These are phyloP conservation scores for Acacia melanoxylon DNA, from an alignment of 306 rosid species.

Conservation along the genomic window DNA sequence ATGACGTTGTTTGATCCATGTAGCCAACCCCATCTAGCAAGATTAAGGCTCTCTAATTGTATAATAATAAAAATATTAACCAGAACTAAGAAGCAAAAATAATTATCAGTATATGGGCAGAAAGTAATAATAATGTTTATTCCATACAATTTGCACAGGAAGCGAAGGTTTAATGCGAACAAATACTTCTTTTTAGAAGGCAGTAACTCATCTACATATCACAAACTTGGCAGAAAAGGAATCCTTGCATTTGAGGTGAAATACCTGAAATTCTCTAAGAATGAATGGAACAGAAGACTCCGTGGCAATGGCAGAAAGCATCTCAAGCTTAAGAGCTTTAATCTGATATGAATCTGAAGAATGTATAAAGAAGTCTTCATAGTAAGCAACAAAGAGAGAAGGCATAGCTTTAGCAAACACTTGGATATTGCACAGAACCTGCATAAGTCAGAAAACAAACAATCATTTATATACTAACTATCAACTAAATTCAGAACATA, in stretches of 20 bases:
- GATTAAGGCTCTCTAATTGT: too few species aligned
- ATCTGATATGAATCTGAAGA: slow-evolving; percentile 87
- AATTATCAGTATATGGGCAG: not conserved
- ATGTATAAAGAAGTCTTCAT: slow-evolving; percentile 76
- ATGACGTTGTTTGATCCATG: too few species aligned
- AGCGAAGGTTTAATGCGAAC: slow-evolving; percentile 5
- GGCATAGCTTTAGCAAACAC: slow-evolving; percentile 96
- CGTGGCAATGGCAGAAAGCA: slow-evolving; percentile 70
- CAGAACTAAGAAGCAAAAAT: slow-evolving; percentile 11
- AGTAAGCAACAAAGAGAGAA: slow-evolving; percentile 75
- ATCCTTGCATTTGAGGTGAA: slow-evolving; percentile 13
- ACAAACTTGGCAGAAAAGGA: slow-evolving; percentile 3
- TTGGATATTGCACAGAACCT: slow-evolving; percentile 91
- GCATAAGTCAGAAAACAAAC: slow-evolving; percentile 42
- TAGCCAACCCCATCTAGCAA: too few species aligned
- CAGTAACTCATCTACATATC: slow-evolving; percentile 12
- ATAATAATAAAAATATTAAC: not conserved
- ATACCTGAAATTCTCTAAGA: slow-evolving; percentile 90
- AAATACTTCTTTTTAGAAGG: slow-evolving; percentile 3
- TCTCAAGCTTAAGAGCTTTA: slow-evolving; percentile 85
- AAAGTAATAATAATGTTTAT: slow-evolving; percentile 4
- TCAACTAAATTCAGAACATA: slow-evolving; percentile 24
- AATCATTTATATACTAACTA: slow-evolving; percentile 22
- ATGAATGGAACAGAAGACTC: slow-evolving; percentile 65
- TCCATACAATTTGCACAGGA: not conserved